Percentiles rank a stretch among this genome's conserved stretches.
phyloP scores from a whole-genome alignment of 1,284 basidiomycete species.

The Ustilago nuda region DNA sequence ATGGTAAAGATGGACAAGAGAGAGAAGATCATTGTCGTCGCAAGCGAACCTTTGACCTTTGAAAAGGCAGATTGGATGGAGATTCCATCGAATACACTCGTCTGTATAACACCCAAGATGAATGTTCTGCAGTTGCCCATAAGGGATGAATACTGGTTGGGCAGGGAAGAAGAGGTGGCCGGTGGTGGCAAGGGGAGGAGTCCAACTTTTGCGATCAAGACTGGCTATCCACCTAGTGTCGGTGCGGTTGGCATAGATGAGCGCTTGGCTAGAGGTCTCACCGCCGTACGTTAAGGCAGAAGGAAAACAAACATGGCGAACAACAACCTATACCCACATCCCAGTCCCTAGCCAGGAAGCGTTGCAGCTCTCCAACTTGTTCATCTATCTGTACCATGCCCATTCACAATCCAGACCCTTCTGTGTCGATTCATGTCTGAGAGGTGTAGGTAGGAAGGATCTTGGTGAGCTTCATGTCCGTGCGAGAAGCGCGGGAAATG shows the following conservation, averaged over 20 bases:
- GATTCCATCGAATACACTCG: conserved; percentile 90
- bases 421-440: no score
- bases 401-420: no score
- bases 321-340: not conserved
- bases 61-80: conserved; percentile 98
- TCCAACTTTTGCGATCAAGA: conserved; percentile 52
- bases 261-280: not conserved
- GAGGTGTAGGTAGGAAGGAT: not conserved
- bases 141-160: conserved; percentile 77
- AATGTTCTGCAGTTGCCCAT: conserved; percentile 95
- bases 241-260: conserved; percentile 4
- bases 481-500: not conserved
- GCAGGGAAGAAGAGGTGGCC: conserved; percentile 14
- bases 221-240: conserved; percentile 51
- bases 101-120: conserved; percentile 74
- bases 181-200: conserved; percentile 15
- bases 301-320: no score
- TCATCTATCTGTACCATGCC: no score
- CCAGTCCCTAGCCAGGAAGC: not conserved
- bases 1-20: conserved; percentile 90
- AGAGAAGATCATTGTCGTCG: conserved; percentile 86
- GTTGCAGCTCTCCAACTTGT: not conserved
- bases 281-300: not conserved
- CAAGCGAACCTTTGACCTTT: conserved; percentile 65
- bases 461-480: not conserved